phyloP scores from a whole-genome alignment of 2,329 filamentous ascomycete genomes.

The Aspergillus pseudoviridinutans region DNA sequence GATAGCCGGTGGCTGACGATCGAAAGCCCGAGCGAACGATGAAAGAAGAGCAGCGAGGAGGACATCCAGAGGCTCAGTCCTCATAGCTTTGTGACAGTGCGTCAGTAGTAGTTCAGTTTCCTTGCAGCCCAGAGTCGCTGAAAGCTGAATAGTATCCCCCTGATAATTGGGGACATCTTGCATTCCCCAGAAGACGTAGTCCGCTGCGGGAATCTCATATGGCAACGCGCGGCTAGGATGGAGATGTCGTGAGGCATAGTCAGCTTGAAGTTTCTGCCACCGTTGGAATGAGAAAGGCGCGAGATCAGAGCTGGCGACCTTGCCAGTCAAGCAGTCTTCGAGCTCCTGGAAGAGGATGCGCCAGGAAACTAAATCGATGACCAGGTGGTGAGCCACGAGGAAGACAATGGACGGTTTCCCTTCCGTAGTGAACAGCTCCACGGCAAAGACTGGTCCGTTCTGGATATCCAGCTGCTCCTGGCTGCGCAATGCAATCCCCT shows the following conservation, averaged over 20 bases:
- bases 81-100: conserved; percentile 4
- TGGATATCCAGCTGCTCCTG: neutral
- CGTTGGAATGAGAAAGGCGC: conserved; percentile 3
- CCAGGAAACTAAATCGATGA: conserved; percentile 15
- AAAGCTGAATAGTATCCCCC: neutral
- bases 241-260: neutral
- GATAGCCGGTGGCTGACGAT: conserved; percentile 13
- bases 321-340: conserved; percentile 27
- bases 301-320: conserved; percentile 41
- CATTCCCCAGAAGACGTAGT: neutral
- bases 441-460: conserved; percentile 1
- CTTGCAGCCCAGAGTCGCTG: conserved; percentile 3
- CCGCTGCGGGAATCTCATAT: neutral
- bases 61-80: conserved; percentile 19
- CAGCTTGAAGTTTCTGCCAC: neutral
- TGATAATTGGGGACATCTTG: neutral
- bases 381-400: conserved; percentile 8
- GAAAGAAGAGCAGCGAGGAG: conserved; percentile 16
- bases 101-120: conserved; percentile 10
- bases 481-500: neutral
- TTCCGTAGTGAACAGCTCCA: neutral
- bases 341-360: conserved; percentile 9
- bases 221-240: neutral
- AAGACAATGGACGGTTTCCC: conserved; percentile 1
- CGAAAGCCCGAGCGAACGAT: conserved; percentile 14